Percentiles rank a stretch among this genome's conserved stretches.
Conservation (phyloP, 495 filamentous ascomycete species). For the Penicillium atrosanguineum region DNA sequence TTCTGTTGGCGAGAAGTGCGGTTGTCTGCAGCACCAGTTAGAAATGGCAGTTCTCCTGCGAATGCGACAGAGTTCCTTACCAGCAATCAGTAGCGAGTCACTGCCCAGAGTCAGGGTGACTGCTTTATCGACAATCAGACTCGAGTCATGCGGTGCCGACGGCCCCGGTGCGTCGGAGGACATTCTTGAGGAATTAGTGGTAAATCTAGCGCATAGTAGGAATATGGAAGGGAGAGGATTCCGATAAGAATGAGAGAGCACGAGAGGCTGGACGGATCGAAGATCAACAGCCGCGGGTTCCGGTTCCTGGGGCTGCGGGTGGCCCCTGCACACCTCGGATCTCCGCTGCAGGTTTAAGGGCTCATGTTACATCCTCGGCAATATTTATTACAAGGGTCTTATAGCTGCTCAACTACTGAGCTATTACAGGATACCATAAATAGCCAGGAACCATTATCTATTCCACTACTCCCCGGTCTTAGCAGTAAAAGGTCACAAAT, state of each 20-base stretch:
- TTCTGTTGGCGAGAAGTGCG: conserved; percentile 29
- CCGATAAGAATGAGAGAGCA: conserved; percentile 14
- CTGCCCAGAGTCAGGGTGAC: conserved; percentile 62
- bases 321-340: conserved; percentile 14
- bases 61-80: conserved; percentile 32
- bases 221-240: background rate
- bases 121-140: conserved; percentile 54
- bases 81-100: conserved; percentile 62
- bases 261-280: conserved; percentile 20
- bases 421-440: background rate
- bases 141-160: conserved; percentile 36
- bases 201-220: conserved; percentile 7
- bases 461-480: conserved; percentile 29
- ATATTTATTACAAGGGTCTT: background rate
- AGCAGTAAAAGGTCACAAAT: conserved; percentile 26
- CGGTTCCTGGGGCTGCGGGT: conserved; percentile 15
- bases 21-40: conserved; percentile 25
- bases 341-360: background rate
- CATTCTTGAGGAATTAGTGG: conserved; percentile 24
- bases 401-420: background rate
- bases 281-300: conserved; percentile 15
- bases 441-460: conserved; percentile 18
- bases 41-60: background rate
- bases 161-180: conserved; percentile 17
- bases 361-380: background rate